Evolutionary conservation across 2,329 filamentous ascomycete species (phyloP).

Genomic region (Pseudogymnoascus sp.): DNA sequence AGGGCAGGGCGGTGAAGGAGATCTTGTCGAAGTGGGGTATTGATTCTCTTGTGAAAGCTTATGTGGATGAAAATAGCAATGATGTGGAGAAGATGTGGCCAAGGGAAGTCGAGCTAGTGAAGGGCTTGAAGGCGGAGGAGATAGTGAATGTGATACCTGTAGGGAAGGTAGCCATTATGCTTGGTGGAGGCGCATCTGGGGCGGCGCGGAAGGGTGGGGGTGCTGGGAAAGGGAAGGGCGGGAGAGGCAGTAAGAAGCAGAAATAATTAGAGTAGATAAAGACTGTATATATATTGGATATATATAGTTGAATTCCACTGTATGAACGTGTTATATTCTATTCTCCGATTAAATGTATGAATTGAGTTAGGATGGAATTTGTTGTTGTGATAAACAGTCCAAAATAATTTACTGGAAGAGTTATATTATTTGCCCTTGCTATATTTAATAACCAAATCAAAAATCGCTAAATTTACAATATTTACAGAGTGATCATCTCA

Average conservation of each 20-base stretch:
- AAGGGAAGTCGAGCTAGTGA: conserved; percentile 76
- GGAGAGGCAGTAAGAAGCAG: conserved; percentile 23
- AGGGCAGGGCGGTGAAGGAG: conserved; percentile 89
- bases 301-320: too few species aligned
- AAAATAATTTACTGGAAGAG: neutral
- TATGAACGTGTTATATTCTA: neutral
- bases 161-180: conserved; percentile 71
- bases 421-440: too few species aligned
- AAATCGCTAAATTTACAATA: neutral
- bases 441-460: neutral
- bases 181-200: conserved; percentile 48
- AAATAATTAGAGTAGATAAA: conserved; percentile 13
- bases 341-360: neutral
- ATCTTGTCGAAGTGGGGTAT: conserved; percentile 73
- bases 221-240: conserved; percentile 28
- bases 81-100: conserved; percentile 76
- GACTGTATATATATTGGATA: neutral
- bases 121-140: conserved; percentile 72
- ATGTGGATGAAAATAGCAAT: conserved; percentile 49
- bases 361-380: neutral
- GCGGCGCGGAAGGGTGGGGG: conserved; percentile 32
- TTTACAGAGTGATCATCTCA: neutral
- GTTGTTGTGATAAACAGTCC: neutral
- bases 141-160: conserved; percentile 75
- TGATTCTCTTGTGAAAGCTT: neutral